Base-by-base conservation (phyloP, 2,329 filamentous ascomycete species). In the Raffaelea ambrosiae region DNA sequence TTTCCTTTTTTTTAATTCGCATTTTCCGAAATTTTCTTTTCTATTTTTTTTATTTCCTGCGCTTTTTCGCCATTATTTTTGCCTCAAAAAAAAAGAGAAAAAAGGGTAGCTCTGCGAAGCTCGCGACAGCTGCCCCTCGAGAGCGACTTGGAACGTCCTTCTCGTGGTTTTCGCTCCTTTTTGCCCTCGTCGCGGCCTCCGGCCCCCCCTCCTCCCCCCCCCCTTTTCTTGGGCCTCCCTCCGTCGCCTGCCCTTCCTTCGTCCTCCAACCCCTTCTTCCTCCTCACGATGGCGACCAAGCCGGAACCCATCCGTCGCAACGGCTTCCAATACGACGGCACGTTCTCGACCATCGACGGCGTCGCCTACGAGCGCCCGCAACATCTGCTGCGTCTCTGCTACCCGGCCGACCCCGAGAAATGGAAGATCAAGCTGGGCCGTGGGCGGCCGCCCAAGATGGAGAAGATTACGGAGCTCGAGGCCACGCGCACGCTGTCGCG, bases 301-400 rank as follows among this genome's bases (percentile, higher is more conserved):
- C 54, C 54, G 45, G 52, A 53, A 43, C 51, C 54, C 2, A 56
- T 59, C 35, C 57, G 53, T 40, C 51, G 55, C 31, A 56, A 63
- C 38, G 63, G 63, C 19, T 62, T 63, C 16, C 55, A 62, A 43
- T 66, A 64, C 51, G 53, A 55, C 40, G 53, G 53, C 33, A 48
- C 46, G 19, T 56, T 56, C 42, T 44, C 47, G 22, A 54, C 53
- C 13, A 54, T 54, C 16, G 53, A 55, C 40, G 54, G 54, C 44
- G 51, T 56, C n/a, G 48, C 50, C 7, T 56, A 49, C 47, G 51
- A 55, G 43, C 51, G 53, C 42, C 54, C 54, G 22, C 53, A 56
- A 44, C 49, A 55, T 14, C 46, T 56, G 14, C 43, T 55, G 43
- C 53, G 54, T n/a, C 53, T 56, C 14, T 53, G 53, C 48, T 56